Conservation (phyloP, 2,329 filamentous ascomycete genomes). For the Exophiala dermatitidis region DNA sequence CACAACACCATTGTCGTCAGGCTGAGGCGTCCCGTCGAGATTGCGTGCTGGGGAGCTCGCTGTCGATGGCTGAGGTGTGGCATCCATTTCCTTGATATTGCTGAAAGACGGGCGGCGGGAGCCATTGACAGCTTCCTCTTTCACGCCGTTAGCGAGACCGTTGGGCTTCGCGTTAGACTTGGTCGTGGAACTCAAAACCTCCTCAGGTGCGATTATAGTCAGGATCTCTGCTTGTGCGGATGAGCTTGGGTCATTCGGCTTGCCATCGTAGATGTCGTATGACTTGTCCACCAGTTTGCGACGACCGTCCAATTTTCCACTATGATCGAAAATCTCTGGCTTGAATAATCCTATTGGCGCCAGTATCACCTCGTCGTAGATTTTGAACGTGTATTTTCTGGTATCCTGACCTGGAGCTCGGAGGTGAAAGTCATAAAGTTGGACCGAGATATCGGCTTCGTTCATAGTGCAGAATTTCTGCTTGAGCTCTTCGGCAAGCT, state of each 20-base stretch:
- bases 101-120: conserved; percentile 57
- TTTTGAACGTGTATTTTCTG: conserved; percentile 90
- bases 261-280: conserved; percentile 86
- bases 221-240: conserved; percentile 68
- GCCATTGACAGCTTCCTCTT: conserved; percentile 53
- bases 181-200: conserved; percentile 23
- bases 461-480: conserved; percentile 87
- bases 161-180: conserved; percentile 34
- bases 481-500: conserved; percentile 92
- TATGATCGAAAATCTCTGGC: conserved; percentile 68
- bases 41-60: conserved; percentile 76
- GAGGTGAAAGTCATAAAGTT: conserved; percentile 83
- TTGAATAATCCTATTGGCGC: conserved; percentile 92
- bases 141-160: conserved; percentile 40
- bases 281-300: conserved; percentile 78
- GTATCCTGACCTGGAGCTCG: conserved; percentile 83
- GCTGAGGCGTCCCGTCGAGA: conserved; percentile 48
- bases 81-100: conserved; percentile 57
- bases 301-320: conserved; percentile 68
- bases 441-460: conserved; percentile 80
- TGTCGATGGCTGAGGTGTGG: conserved; percentile 77
- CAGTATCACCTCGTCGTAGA: conserved; percentile 92
- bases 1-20: conserved; percentile 20
- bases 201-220: conserved; percentile 43
- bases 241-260: conserved; percentile 84